These are phyloP conservation scores for Hericium rajendrae DNA, from an alignment of 768 basidiomycete genomes.

Conservation along the genomic window DNA sequence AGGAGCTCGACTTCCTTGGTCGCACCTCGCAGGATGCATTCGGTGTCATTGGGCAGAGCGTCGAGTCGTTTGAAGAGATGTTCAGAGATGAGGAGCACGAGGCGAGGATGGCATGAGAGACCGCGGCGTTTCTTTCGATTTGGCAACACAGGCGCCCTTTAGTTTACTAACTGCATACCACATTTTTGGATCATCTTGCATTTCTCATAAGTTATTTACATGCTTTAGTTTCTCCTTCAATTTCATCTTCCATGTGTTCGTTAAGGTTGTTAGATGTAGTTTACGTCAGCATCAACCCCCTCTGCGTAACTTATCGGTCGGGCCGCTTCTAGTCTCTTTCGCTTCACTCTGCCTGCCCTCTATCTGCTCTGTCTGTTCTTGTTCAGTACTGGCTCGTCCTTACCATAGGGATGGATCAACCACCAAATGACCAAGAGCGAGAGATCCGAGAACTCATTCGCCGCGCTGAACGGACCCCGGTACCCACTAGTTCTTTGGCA, in stretches of 20 bases:
- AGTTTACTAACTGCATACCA: neutral
- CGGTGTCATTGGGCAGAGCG: slow-evolving; percentile 80
- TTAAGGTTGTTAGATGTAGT: too few species aligned
- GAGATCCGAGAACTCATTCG: slow-evolving; percentile 32
- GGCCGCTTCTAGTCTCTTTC: neutral
- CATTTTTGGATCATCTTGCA: neutral
- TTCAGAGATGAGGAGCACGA: slow-evolving; percentile 30
- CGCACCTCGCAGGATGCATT: slow-evolving; percentile 78
- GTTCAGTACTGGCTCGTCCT: neutral
- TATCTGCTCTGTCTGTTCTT: neutral
- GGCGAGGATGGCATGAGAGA: neutral
- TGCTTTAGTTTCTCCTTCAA: neutral
- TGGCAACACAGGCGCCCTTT: neutral
- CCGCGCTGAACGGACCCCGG: slow-evolving; percentile 31
- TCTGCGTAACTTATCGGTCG: neutral
- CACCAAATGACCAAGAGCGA: slow-evolving; percentile 26
- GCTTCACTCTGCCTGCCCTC: neutral
- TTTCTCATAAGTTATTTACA: neutral
- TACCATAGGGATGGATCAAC: neutral
- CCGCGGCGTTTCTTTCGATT: neutral
- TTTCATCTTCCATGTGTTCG: neutral
- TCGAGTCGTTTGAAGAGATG: slow-evolving; percentile 74
- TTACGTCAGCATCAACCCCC: too few species aligned
- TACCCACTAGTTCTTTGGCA: slow-evolving; percentile 31
- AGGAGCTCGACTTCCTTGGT: slow-evolving; percentile 80